Evolutionary conservation across 768 basidiomycete genomes (phyloP), one percentile per base, ranked within the genome.

Genomic region (Lactarius tabidus): DNA sequence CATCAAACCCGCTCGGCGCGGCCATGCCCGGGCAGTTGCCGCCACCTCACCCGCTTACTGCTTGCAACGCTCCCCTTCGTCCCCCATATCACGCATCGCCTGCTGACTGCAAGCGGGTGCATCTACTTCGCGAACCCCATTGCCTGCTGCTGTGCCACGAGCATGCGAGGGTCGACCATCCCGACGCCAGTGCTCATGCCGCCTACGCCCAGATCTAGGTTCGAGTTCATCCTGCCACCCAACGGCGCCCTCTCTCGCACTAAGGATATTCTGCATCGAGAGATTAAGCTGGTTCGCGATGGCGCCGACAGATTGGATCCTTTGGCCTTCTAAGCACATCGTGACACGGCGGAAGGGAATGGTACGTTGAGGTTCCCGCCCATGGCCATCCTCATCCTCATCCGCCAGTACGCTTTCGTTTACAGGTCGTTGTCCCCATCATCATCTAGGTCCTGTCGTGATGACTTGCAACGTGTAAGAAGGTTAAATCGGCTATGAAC

Each of bases 81-180:
- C 93, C 23, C 83, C 91, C n/a, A 93, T 93, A 8, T 87, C 85
- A 8, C 86, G 88, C 83, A 93, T 88, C 6, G 93, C 93, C 69
- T 94, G 93, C 74, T 93, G 93, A 95, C 89, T 2, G 93, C 89
- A 79, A 90, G 85, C 75, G 94, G 93, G 72, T 92, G 95, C 4
- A 91, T 86, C 74, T 94, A 93, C 75, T 94, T 94, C 59, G 93
- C 93, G 62, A 81, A 76, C 77, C 91, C 78, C 84, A 95, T 91
- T 2, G 93, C 93, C 64, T 91, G 91, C 73, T 94, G 92, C 73
- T 95, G 93, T 20, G 91, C 91, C 6, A 80, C 85, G 35, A 91
- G 2, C 38, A 63, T 57, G 3, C 69, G 69, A 18, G 69, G 67
- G 51, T 70, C 69, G 60, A 63, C 55, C 52, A 67, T 63, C 36